Base-by-base conservation (phyloP, 768 basidiomycete species). In the Pholiota microspora region DNA sequence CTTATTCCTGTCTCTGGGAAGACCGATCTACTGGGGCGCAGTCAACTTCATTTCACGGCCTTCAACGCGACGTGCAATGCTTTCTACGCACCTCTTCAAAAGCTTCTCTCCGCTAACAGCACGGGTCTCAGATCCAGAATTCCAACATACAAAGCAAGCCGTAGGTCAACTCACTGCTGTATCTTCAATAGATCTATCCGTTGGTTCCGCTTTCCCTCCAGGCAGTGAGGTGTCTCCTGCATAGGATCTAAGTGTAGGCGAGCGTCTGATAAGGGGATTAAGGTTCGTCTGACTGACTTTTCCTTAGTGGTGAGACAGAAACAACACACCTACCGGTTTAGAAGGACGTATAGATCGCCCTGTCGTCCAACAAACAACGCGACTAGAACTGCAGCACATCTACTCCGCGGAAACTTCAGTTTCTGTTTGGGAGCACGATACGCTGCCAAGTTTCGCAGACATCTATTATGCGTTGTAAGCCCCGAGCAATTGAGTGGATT, bases 191-290 rank as follows among this genome's bases (percentile, higher is more conserved):
- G 80, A 83, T 58, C 62, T 66, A 66, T 95, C 93, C 35, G 72
- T 75, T 2, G 73, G 72, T 13, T 96, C 93, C 6, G 86, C 78
- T 65, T 86, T 92, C 0, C 94, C 93, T 5, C 94, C 93, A 0
- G 93, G 94, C 4, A 96, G 71, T 0, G 91, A 88, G 0, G 94
- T 96, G 66, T 95, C 94, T 0, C 91, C 91, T 0, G 93, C 89
- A 62, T 89, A 96, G 7, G 86, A 78, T 32, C 84, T 75, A 60
- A 96, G 71, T 2, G 81, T 81, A 0, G 86, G 77, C 1, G 92
- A 84, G 2, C 93, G 85, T 57, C 93, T 95, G n/a, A n/a, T n/a
- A 48, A 13, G 4, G 10, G 32, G 13, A 7, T 15, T 5, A 2
- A 21, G 3, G 23, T 13, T 0, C 0, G 18, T 15, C 7, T 45